These are phyloP conservation scores for Dendrocalamus sinicus DNA, from an alignment of 176 grass and related monocot genomes.

Conservation along the genomic window DNA sequence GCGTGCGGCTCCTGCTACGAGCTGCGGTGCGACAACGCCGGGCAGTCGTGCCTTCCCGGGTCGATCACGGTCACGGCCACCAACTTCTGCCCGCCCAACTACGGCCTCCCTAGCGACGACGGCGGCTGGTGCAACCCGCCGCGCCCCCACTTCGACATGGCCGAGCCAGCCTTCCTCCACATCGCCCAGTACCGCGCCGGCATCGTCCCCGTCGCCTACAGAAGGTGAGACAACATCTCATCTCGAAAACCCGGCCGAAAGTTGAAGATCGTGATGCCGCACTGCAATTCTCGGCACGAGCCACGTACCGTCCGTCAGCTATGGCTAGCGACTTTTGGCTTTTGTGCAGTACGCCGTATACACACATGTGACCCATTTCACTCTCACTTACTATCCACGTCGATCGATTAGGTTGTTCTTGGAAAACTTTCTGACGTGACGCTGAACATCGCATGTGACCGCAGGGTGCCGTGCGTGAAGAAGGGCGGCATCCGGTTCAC, in stretches of 20 bases:
- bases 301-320: background rate
- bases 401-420: background rate
- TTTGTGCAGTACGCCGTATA: no score
- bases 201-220: constrained; percentile 68
- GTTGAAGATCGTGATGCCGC: background rate
- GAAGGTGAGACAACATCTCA: constrained; percentile 38
- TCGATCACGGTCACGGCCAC: constrained; percentile 62
- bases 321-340: background rate
- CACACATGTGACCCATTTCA: background rate
- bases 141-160: constrained; percentile 73
- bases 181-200: constrained; percentile 77
- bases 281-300: background rate
- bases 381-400: background rate
- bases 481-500: constrained; percentile 65
- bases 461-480: constrained; percentile 62
- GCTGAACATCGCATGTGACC: background rate
- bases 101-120: constrained; percentile 69
- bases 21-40: constrained; percentile 53
- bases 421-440: background rate
- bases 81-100: constrained; percentile 72
- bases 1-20: constrained; percentile 76
- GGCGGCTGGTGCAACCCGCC: constrained; percentile 84
- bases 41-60: constrained; percentile 49
- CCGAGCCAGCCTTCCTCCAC: constrained; percentile 70
- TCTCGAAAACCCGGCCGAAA: background rate